Base-by-base conservation (phyloP, 2,329 filamentous ascomycete species). In the Colletotrichum camelliae region DNA sequence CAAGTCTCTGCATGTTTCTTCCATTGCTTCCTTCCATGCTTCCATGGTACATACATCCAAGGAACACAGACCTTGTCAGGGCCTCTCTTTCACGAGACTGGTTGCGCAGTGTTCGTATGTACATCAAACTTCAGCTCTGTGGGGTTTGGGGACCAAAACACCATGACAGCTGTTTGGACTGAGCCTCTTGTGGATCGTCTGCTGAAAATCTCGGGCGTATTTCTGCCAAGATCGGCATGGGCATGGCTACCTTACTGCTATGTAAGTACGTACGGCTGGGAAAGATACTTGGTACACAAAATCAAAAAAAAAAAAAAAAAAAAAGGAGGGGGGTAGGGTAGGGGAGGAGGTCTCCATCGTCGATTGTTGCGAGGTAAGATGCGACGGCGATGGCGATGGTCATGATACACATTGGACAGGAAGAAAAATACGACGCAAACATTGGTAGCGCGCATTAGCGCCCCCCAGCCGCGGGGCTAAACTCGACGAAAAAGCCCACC, bases 401-500 rank as follows among this genome's bases (percentile, higher is more conserved):
- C 39, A 43, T 18, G 39, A 43, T 43, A 24, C 24, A 24, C 24
- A 43, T 43, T 43, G 39, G n/a, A n/a, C 39, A n/a, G 18, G 9
- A 37, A 3, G 35, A 33, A 18, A 33, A 61, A 60, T 68, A 61
- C 52, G 64, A 37, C 52, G 29, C 37, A 13, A 24, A 60, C 52
- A 68, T 43, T 43, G 65, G 70, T 69, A 72, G 70, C 70, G 70
- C 70, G 35, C 58, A 37, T 31, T 29, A 67, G 66, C 70, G 62
- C 60, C 65, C 48, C 21, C 68, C 57, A 18, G 29, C 57, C 27
- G 16, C 27, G 27, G 57, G 57, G n/a, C 24, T 18, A 61, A 29
- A 31, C 21, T 21, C 21, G 52, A 57, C 39, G 18, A 21, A 43
- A 16, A 43, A 43, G 39, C 39, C 39, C 39, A 43, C 39, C 52